A percentile compares a stretch with the other conserved stretches of the same genome.
These are phyloP conservation scores for Hawksworthiomyces lignivorus DNA, from an alignment of 2,329 filamentous ascomycete species.

Conservation along the genomic window DNA sequence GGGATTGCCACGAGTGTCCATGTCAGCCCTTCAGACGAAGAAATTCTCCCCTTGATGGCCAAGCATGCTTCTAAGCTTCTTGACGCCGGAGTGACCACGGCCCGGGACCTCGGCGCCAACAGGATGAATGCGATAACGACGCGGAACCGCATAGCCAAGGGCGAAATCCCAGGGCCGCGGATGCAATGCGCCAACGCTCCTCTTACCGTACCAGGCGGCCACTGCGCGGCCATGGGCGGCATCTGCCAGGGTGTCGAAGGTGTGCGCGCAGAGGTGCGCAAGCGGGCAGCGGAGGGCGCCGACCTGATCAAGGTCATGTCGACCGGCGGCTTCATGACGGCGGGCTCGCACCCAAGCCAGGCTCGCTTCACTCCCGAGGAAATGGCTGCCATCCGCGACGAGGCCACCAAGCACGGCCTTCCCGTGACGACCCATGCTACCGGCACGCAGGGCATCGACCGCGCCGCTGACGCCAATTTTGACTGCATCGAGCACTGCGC, in stretches of 20 bases:
- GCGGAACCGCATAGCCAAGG: constrained; percentile 7
- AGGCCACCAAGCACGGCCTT: constrained; percentile 9
- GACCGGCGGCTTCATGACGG: constrained; percentile 15
- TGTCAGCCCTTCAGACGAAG: constrained; percentile 5
- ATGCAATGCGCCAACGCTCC: constrained; percentile 14
- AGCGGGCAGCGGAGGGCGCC: constrained; percentile 11
- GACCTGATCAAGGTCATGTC: constrained; percentile 14
- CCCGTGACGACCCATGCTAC: constrained; percentile 13
- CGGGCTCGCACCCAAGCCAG: constrained; percentile 10
- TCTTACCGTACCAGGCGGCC: constrained; percentile 12
- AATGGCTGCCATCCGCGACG: constrained; percentile 12
- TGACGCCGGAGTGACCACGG: constrained; percentile 14
- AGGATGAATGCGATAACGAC: constrained; percentile 6
- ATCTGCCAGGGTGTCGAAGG: constrained; percentile 8
- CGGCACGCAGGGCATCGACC: constrained; percentile 13
- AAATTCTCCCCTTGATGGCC: constrained; percentile 10
- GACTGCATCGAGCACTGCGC: constrained; percentile 15
- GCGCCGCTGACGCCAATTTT: constrained; percentile 10
- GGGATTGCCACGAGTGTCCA: not conserved
- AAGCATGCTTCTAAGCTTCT: constrained; percentile 10
- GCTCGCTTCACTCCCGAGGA: constrained; percentile 10
- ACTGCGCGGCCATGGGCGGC: constrained; percentile 12
- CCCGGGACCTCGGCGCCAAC: constrained; percentile 10
- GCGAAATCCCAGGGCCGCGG: constrained; percentile 10
- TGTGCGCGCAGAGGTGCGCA: constrained; percentile 11